Percentiles rank a stretch among this genome's conserved stretches.
Conservation (phyloP, 2,329 filamentous ascomycete genomes). For the Lasiodiplodia hormozganensis region DNA sequence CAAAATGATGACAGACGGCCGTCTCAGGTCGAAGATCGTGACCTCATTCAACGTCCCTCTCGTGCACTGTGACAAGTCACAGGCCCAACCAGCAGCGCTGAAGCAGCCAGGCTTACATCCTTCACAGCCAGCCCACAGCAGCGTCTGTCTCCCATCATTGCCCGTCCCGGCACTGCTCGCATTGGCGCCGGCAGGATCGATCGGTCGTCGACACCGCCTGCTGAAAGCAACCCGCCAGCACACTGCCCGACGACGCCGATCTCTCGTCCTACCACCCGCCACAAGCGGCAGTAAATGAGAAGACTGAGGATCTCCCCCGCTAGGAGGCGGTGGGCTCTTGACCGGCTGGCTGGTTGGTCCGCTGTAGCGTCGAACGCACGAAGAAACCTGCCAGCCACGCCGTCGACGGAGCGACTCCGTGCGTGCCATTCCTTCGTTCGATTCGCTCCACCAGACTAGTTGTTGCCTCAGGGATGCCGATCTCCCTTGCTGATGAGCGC, state of each 20-base stretch:
- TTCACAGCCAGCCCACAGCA: not conserved
- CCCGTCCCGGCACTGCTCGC: slow-evolving; percentile 10
- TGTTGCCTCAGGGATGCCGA: not conserved
- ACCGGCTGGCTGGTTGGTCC: not conserved
- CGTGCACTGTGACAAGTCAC: slow-evolving; percentile 3
- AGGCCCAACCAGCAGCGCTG: not conserved
- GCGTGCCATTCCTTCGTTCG: not conserved
- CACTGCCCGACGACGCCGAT: not conserved
- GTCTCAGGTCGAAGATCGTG: slow-evolving; percentile 7
- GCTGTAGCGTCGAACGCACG: not conserved
- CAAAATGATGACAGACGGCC: not conserved
- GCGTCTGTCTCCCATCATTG: slow-evolving; percentile 4
- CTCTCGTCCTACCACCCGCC: not conserved
- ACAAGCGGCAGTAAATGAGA: not conserved
- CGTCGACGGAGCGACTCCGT: not conserved
- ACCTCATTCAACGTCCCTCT: not conserved
- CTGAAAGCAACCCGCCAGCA: not conserved
- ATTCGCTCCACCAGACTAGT: not conserved
- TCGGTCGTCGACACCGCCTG: slow-evolving; percentile 4
- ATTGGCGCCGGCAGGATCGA: slow-evolving; percentile 5
- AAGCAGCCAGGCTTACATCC: not conserved
- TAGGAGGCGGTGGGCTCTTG: not conserved
- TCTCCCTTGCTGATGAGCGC: not conserved
- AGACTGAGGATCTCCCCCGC: not conserved
- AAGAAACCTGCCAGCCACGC: not conserved